Base-by-base conservation (phyloP, 1,284 basidiomycete species). In the Sanghuangporus weigelae region DNA sequence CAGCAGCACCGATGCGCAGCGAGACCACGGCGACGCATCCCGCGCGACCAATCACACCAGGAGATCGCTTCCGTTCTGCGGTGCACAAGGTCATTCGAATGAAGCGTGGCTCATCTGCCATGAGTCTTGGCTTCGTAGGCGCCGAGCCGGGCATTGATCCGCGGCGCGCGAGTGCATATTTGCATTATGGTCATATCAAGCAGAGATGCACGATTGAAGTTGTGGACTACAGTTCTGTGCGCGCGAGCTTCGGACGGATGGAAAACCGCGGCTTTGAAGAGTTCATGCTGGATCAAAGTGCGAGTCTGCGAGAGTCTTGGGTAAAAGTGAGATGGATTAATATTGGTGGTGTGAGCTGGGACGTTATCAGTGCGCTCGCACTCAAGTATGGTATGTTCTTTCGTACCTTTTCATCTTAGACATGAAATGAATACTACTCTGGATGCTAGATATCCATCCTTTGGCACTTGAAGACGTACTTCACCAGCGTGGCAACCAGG, bases 291-390 rank as follows among this genome's bases (percentile, higher is more conserved):
- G 75, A 81, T 64, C 67, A 71, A 8, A 66, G 63, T 4, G 78
- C 78, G 5, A 77, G 78, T 57, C 69, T 69, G 38, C 74, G 78
- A 57, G 79, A 83, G 64, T 74, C 79, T 2, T 86, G 84, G 81
- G 81, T 80, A 35, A 84, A 81, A 66, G 85, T 88, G 11, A 74
- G 87, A 40, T 90, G 87, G 87, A 87, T 90, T 64, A 88, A 89
- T 67, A 78, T 89, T 59, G 84, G 82, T 6, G 87, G 87, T 2
- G 76, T 89, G 58, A 86, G 84, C 65, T 90, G 86, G 86, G 86
- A 89, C 70, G 84, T 90, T 11, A 78, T 90, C 66, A 87, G 84
- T 67, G 79, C 82, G 0, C 71, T 89, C 42, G 83, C 86, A 23
- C 73, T 88, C 61, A 82, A 80, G 71, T 88, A 87, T 69, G 79